These are phyloP conservation scores for Telfairia occidentalis DNA, from an alignment of 331 rosid genomes.

Conservation along the genomic window DNA sequence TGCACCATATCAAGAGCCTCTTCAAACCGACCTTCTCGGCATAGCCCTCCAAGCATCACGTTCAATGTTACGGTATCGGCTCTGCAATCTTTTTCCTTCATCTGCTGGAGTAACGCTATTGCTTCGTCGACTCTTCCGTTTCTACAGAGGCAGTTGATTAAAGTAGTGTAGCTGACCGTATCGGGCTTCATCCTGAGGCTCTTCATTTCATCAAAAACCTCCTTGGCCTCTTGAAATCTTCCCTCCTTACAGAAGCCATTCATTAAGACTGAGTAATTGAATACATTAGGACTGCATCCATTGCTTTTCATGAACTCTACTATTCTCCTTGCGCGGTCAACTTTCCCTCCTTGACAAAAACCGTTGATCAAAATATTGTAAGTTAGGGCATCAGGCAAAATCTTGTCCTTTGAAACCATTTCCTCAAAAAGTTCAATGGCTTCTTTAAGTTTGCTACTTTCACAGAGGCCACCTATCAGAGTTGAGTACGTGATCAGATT, in stretches of 20 bases:
- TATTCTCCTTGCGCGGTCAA: conserved; percentile 49
- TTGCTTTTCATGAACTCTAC: conserved; percentile 64
- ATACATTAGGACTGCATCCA: conserved; percentile 60
- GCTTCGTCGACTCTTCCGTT: conserved; percentile 50
- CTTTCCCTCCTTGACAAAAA: conserved; percentile 56
- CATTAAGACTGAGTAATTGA: conserved; percentile 60
- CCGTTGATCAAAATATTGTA: conserved; percentile 71
- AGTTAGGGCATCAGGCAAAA: conserved; percentile 62
- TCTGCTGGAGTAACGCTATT: conserved; percentile 47
- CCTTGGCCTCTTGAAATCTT: conserved; percentile 45
- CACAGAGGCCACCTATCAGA: conserved; percentile 63
- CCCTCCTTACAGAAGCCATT: conserved; percentile 52
- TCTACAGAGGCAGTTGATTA: conserved; percentile 57
- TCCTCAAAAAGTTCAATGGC: conserved; percentile 76
- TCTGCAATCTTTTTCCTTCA: conserved; percentile 46
- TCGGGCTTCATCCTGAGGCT: conserved; percentile 54
- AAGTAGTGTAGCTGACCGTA: conserved; percentile 47
- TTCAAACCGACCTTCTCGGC: conserved; percentile 46
- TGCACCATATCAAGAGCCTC: conserved; percentile 68
- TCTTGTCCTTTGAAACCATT: conserved; percentile 55
- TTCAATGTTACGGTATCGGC: conserved; percentile 64
- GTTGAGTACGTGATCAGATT: conserved; percentile 77
- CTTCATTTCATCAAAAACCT: conserved; percentile 47
- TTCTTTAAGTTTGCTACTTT: conserved; percentile 54
- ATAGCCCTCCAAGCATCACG: conserved; percentile 70